Base-by-base conservation (phyloP, 495 filamentous ascomycete species). In the Aspergillus sparsus region DNA sequence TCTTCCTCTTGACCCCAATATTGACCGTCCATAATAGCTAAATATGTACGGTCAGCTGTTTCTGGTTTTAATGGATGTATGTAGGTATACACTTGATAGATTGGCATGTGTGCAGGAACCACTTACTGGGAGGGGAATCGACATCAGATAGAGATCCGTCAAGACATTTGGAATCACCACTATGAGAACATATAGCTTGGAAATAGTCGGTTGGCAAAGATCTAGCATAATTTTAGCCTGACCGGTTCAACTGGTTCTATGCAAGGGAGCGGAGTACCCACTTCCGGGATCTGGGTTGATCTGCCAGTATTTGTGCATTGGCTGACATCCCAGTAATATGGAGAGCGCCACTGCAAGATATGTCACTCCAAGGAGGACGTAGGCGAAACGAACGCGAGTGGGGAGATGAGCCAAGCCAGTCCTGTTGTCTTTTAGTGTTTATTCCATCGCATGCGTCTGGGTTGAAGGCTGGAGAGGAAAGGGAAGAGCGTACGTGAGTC, bases 401-500 rank as follows among this genome's bases (percentile, higher is more conserved):
- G 67, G 66, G 66, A 82, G 81, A 52, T 81, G 68, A 32, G 70
- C 55, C 31, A 83, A 53, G 1, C 83, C 83, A 9, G 78, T 72
- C 16, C 71, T 83, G n/a, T 31, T 27, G 37, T 8, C 6, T 31
- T 31, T 71, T n/a, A 66, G 55, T 36, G 31, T 52, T 41, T 46
- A 52, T 7, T 21, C 13, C 47, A 85, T 70, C 42, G n/a, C 21
- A 35, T 34, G 18, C 27, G 6, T 27, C 36, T 5, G 7, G 7
- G n/a, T 12, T 33, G 47, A 46, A 36, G 32, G 1, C 42, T n/a
- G 33, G 33, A 11, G 36, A 62, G 80, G 73, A 5, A 76, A 71
- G 58, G 81, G 85, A 58, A 85, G 83, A 34, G 77, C 76, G 71
- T 71, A 84, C 82, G 83, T 87, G 36, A 88, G 74, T 58, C 84